Evolutionary conservation across 768 basidiomycete genomes (phyloP), one percentile per base, ranked within the genome.

Genomic region (Mycena galopus): DNA sequence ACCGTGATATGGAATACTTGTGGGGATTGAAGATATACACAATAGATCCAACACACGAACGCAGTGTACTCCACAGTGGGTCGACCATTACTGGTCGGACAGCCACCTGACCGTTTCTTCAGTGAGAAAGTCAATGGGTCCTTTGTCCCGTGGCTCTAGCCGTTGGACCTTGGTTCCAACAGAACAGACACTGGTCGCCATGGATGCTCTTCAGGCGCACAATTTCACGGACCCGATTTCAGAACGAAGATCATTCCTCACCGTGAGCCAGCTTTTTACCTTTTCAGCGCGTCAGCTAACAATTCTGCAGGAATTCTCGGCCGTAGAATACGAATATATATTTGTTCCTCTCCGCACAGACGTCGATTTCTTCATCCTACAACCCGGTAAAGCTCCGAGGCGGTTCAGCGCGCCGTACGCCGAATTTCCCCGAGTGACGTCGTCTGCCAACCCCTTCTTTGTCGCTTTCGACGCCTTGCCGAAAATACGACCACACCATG

Each of bases 21-120:
- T 65, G 63, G 63, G 63, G 63, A 27, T 39, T 65, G n/a, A 37
- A 65, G 3, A 56, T 56, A 65, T n/a, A 56, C 35, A 44, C 65
- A 1, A 50, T 65, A 9, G 47, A 65, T n/a, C 51, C 53, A 42
- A 56, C 37, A 12, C 65, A 65, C 17, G 55, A 65, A 27, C 33
- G 37, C 35, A 65, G 65, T 23, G 30, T 55, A 19, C 33, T 65
- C 2, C 25, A 56, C 4, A 21, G 65, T 56, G 53, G 3, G 65
- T 42, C 23, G 11, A 39, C 8, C 25, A 2, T 14, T 8, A 8
- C 10, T 37, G 1, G 23, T 30, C 12, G 4, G 3, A 9, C 19
- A 30, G 1, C 25, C 6, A 11, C n/a, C 9, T 65, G 16, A 42
- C 35, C 16, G 25, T 55, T 21, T 27, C 21, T 29, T 5, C 65